Conservation (phyloP, 2,329 filamentous ascomycete genomes). For the Aspergillus ochraceoroseus region DNA sequence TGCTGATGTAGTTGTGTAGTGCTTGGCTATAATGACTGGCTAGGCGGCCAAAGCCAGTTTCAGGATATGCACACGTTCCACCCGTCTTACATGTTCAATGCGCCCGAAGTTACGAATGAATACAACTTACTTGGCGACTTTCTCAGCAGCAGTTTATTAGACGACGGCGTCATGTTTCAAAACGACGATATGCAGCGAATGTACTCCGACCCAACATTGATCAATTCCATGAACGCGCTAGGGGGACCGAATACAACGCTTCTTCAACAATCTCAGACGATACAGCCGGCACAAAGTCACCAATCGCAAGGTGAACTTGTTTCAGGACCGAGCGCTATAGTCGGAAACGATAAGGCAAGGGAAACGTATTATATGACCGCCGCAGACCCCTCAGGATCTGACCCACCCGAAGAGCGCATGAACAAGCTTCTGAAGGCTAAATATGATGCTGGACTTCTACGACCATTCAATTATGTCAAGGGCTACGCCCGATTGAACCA, state of each 20-base stretch:
- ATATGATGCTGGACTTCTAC: slow-evolving; percentile 88
- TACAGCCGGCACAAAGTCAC: slow-evolving; percentile 30
- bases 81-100: slow-evolving; percentile 89
- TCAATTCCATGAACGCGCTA: slow-evolving; percentile 42
- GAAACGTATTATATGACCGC: slow-evolving; percentile 95
- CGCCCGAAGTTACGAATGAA: slow-evolving; percentile 92
- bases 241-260: slow-evolving; percentile 30
- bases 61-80: slow-evolving; percentile 94
- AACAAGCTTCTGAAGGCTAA: slow-evolving; percentile 90
- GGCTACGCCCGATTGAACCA: slow-evolving; percentile 84
- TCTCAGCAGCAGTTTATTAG: slow-evolving; percentile 81
- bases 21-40: slow-evolving; percentile 78
- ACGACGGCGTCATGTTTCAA: slow-evolving; percentile 69
- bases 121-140: slow-evolving; percentile 97
- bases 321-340: slow-evolving; percentile 56
- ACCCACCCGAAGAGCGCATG: slow-evolving; percentile 89
- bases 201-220: slow-evolving; percentile 55
- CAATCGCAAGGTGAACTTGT: slow-evolving; percentile 49
- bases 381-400: slow-evolving; percentile 83
- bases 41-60: slow-evolving; percentile 72
- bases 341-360: slow-evolving; percentile 62
- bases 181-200: slow-evolving; percentile 60
- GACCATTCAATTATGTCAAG: slow-evolving; percentile 97
- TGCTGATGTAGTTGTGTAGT: slow-evolving; percentile 50
- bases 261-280: slow-evolving; percentile 36